Evolutionary conservation across 78 protist genomes (phyloP).

Genomic region (Acrasis kona): DNA sequence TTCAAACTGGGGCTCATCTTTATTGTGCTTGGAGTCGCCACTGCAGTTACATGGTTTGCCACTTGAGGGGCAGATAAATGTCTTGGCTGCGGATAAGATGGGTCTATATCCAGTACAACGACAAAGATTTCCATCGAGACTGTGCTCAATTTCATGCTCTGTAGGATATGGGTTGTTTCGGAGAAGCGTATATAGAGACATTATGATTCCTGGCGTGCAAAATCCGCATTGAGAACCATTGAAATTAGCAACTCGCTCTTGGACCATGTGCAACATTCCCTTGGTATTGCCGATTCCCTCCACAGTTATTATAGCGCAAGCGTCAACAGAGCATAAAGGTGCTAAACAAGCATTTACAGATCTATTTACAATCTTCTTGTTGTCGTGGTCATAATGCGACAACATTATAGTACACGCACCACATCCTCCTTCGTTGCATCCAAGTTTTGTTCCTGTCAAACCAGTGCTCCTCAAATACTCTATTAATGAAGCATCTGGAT

Average conservation of each 20-base stretch:
- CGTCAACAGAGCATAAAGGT: slow-evolving; percentile 29
- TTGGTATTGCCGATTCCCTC: slow-evolving; percentile 38
- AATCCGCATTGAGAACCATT: slow-evolving; percentile 52
- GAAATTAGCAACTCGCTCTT: slow-evolving; percentile 12
- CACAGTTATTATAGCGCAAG: slow-evolving; percentile 30
- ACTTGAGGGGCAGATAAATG: slow-evolving; percentile 33
- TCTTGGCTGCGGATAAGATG: slow-evolving; percentile 69
- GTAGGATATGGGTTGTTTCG: slow-evolving; percentile 17
- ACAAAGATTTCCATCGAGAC: slow-evolving; percentile 87
- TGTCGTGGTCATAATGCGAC: background rate
- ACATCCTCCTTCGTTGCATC: slow-evolving; percentile 49
- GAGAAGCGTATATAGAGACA: slow-evolving; percentile 45
- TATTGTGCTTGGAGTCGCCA: too few species aligned
- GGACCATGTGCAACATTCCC: slow-evolving; percentile 26
- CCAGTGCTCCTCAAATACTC: slow-evolving; percentile 11
- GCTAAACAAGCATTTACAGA: slow-evolving; percentile 31
- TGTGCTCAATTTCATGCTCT: slow-evolving; percentile 37
- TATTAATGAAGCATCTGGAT: background rate
- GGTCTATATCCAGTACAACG: slow-evolving; percentile 96
- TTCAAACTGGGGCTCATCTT: too few species aligned
- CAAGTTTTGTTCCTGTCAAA: background rate
- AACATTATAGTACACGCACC: slow-evolving; percentile 32
- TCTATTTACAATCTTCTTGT: background rate
- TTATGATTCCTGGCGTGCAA: slow-evolving; percentile 51
- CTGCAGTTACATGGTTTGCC: slow-evolving; percentile 45